Evolutionary conservation across 225 moss, liverwort and hornwort species (phyloP).

Genomic region (Marchantia polymorpha): DNA sequence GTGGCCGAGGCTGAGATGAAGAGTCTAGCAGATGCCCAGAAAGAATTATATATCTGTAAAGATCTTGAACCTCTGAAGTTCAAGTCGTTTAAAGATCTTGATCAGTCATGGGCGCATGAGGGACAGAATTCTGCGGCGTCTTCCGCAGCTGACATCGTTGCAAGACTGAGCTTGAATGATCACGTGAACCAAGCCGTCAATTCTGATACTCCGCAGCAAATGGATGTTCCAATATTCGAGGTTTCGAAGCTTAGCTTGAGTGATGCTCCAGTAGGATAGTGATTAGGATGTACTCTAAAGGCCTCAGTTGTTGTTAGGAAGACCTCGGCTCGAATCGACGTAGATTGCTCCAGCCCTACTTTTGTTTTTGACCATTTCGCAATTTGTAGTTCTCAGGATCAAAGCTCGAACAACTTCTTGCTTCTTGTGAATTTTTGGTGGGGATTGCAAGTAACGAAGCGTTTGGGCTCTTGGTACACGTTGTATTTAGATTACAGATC

Average conservation of each 20-base stretch:
- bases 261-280: slow-evolving; percentile 2
- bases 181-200: not conserved
- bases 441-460: too few relatives aligned
- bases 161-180: slow-evolving; percentile 17
- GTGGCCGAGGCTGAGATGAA: slow-evolving; percentile 1
- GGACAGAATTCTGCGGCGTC: not conserved
- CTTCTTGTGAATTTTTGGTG: too few relatives aligned
- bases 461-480: too few relatives aligned
- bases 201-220: not conserved
- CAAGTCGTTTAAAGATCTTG: not conserved
- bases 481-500: too few relatives aligned
- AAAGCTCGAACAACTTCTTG: too few relatives aligned
- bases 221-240: slow-evolving; percentile 11
- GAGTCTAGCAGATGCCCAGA: not conserved
- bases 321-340: too few relatives aligned
- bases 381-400: too few relatives aligned
- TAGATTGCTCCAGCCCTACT: too few relatives aligned
- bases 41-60: not conserved
- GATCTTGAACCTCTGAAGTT: not conserved
- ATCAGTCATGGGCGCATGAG: not conserved
- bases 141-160: slow-evolving; percentile 6
- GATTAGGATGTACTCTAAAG: too few relatives aligned
- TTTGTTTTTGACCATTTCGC: too few relatives aligned
- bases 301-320: too few relatives aligned
- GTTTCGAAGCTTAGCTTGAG: slow-evolving; percentile 17